Evolutionary conservation across 208 protist genomes (phyloP), one percentile per base, ranked within the genome.

Genomic region (Acanthamoeba pearcei): DNA sequence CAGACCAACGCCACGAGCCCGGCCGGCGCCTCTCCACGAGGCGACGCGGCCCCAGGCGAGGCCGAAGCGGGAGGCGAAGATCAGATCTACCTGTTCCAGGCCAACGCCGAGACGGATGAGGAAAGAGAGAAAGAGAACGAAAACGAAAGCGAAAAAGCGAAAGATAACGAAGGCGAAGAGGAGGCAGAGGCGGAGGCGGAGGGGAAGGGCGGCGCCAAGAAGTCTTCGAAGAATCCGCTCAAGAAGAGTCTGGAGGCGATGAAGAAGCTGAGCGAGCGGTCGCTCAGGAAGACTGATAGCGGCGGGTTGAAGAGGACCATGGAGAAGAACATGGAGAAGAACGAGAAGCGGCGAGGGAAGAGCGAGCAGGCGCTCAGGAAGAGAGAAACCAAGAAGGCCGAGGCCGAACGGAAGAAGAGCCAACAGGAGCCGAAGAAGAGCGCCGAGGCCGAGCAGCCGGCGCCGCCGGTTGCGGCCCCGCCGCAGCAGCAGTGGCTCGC

Each of bases 261-360:
- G 64, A 72, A 72, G 64, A 72, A 72, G 64, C 64, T 72, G 6
- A 72, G 64, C 64, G 64, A 72, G 64, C 64, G 64, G n/a, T 72
- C 29, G 6, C 64, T 72, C 64, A 72, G 38, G 38, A 42, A 42
- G 38, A 42, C 3, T 5, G 38, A 42, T 42, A 5, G 38, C 3
- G 2, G 38, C 38, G 38, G 38, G 38, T 42, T 42, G 55, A 62
- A 22, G 27, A 29, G 2, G 15, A 22, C 19, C 24, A 12, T 57
- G 2, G 6, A 68, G 62, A 68, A 68, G 27, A 29, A 8, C 62
- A 29, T 29, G 62, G 27, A 68, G 17, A 68, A 29, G 24, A 68
- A 68, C 17, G 62, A 68, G 24, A 68, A 68, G 62, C 1, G 29
- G 62, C 13, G 24, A 22, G 62, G 24, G 4, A 68, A 29, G 53